Evolutionary conservation across 225 moss, liverwort and hornwort genomes (phyloP), one percentile per base, ranked within the genome.

Genomic region (Sphagnum tenellum): DNA sequence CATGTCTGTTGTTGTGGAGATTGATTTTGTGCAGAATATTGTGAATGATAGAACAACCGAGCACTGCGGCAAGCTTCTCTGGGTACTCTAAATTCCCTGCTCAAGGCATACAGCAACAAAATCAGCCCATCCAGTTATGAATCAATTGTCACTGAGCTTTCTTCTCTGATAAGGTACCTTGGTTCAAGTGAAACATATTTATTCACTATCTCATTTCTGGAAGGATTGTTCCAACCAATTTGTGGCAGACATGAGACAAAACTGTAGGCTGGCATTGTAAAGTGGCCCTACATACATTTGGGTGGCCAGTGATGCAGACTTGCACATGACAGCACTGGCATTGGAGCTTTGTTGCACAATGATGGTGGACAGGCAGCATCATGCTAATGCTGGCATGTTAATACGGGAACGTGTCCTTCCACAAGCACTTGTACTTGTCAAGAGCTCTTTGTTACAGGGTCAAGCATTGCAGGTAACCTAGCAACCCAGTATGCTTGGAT

Each of bases 291-390:
- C 29, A 29, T 29, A 1, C 29, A 29, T 29, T 29, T 75, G 72
- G 55, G 66, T 77, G 63, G 78, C 63, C 82, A 99, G 93, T 84
- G 98, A 99, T 72, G 89, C 93, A 75, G 93, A 99, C 78, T 77
- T 99, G 76, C 98, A 98, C 73, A 90, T 98, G 93, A 98, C 98
- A 73, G 98, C 98, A 6, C 79, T 93, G 74, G 89, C 98, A 54
- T 81, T 98, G 76, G 98, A 98, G 75, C 86, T 98, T 59, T 98
- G 98, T 82, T 98, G 98, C 74, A 98, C 98, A 49, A 98, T 98
- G 93, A 98, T 98, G 98, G 71, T 89, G 73, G 96, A 98, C 70
- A 89, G 90, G 75, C 89, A 93, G 68, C 87, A 98, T 72, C 93
- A 98, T 74, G 80, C 83, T 53, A 89, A 89, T 76, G 98, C 98